Evolutionary conservation across 2,329 filamentous ascomycete species (phyloP), one percentile per base, ranked within the genome.

Genomic region (Cladosporium cucumerinum): DNA sequence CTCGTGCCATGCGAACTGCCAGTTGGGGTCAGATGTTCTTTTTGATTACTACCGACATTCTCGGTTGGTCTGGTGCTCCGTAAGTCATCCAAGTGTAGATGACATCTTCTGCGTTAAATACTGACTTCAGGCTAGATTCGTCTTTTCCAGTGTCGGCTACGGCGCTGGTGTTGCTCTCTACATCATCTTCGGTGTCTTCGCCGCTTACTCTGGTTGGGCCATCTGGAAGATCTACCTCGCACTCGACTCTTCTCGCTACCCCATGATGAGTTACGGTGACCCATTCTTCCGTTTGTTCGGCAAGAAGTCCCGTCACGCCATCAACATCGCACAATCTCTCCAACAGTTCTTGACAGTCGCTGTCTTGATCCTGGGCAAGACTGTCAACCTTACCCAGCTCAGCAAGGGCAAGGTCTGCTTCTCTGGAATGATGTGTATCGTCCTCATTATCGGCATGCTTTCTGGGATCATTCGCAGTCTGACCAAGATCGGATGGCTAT

Each of bases 391-490:
- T 30, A 83, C 82, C 0, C 82, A 86, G 69, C 77, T 85, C 34
- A 80, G 81, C 72, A 73, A 34, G 62, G 79, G 48, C 75, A 76
- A 66, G 32, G 69, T 87, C 11, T 77, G 86, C 46, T 82, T 82
- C 52, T 82, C 86, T 2, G 79, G 80, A 1, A 77, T 84, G 43
- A 77, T 86, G 48, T 80, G 85, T 52, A 79, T 87, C 36, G 69
- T 71, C 48, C 62, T 70, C 21, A 70, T 80, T 18, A 79, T 78
- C 2, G 85, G 85, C 16, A 84, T 86, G 66, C 48, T 84, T 21
- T 67, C 86, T 3, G 82, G 82, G 3, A 85, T 86, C 68, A 82
- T 87, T 57, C 79, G 85, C 12, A 86, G 84, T 0, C 76, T 87
- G 48, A 79, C 82, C 69, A 74, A 78, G 16, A 84, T 84, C 63